These are phyloP conservation scores for Didymella lethalis DNA, from an alignment of 2,329 filamentous ascomycete genomes.

Conservation along the genomic window DNA sequence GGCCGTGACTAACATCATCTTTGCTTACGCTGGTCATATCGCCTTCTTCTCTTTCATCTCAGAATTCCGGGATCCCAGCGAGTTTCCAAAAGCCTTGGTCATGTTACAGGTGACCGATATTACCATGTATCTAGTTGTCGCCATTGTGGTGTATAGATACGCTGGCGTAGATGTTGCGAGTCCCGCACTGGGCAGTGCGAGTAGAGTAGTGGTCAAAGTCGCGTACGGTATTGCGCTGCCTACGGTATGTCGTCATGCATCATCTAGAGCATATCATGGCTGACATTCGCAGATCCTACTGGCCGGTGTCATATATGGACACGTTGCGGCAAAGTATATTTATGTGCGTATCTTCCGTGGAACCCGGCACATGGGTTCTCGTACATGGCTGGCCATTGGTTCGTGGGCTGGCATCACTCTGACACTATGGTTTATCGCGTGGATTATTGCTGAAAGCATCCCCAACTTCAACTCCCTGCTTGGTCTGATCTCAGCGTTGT, in stretches of 20 bases:
- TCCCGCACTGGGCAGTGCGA: constrained; percentile 68
- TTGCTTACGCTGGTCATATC: constrained; percentile 72
- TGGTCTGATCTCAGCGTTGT: constrained; percentile 64
- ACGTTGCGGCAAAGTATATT: constrained; percentile 67
- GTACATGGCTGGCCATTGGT: constrained; percentile 36
- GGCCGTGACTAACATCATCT: constrained; percentile 66
- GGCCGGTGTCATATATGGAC: constrained; percentile 73
- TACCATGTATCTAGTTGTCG: constrained; percentile 69
- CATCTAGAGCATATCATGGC: not conserved
- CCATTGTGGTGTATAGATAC: constrained; percentile 72
- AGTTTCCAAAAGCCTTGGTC: constrained; percentile 69
- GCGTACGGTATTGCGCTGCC: constrained; percentile 74
- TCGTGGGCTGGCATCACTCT: constrained; percentile 67
- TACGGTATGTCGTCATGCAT: constrained; percentile 50
- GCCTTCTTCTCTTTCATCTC: constrained; percentile 72
- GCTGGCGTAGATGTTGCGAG: constrained; percentile 67
- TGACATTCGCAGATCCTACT: constrained; percentile 62
- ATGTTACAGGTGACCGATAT: constrained; percentile 67
- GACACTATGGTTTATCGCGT: constrained; percentile 67
- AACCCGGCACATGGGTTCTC: constrained; percentile 53
- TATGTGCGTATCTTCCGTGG: constrained; percentile 69
- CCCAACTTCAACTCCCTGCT: constrained; percentile 72
- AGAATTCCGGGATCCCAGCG: constrained; percentile 67
- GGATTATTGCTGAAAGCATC: constrained; percentile 72
- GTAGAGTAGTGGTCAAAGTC: constrained; percentile 65